A percentile compares a stretch with the other conserved stretches of the same genome.
Conservation (phyloP, 2,329 filamentous ascomycete species). For the Cladosporium sp. region DNA sequence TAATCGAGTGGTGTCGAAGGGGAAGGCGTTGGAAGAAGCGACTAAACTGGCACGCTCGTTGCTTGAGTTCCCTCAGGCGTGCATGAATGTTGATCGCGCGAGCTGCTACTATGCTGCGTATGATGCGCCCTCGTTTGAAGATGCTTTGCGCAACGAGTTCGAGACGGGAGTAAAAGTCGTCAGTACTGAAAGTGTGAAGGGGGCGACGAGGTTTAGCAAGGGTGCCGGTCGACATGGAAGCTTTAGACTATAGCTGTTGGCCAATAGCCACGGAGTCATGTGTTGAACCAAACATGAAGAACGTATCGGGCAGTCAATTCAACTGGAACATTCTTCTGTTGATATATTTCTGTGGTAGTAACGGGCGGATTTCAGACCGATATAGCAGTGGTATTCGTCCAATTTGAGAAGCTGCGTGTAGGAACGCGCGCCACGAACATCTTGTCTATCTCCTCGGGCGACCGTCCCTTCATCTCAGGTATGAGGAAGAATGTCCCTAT, state of each 20-base stretch:
- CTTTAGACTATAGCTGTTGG: slow-evolving; percentile 24
- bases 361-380: no score
- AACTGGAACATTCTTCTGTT: no score
- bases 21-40: slow-evolving; percentile 52
- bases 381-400: no score
- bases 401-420: no score
- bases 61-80: slow-evolving; percentile 52
- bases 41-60: slow-evolving; percentile 49
- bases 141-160: slow-evolving; percentile 53
- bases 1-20: slow-evolving; percentile 54
- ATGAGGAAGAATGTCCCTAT: no score
- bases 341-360: no score
- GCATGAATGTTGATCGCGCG: slow-evolving; percentile 53
- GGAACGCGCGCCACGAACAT: no score
- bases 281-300: no score
- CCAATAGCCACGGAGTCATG: no score
- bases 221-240: slow-evolving; percentile 45
- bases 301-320: no score
- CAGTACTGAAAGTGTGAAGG: slow-evolving; percentile 45
- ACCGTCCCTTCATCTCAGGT: no score
- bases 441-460: no score
- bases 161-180: slow-evolving; percentile 46
- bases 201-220: slow-evolving; percentile 43
- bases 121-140: slow-evolving; percentile 49
- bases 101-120: slow-evolving; percentile 54